Base-by-base conservation (phyloP, 306 rosid genomes). In the Castanea mollissima region DNA sequence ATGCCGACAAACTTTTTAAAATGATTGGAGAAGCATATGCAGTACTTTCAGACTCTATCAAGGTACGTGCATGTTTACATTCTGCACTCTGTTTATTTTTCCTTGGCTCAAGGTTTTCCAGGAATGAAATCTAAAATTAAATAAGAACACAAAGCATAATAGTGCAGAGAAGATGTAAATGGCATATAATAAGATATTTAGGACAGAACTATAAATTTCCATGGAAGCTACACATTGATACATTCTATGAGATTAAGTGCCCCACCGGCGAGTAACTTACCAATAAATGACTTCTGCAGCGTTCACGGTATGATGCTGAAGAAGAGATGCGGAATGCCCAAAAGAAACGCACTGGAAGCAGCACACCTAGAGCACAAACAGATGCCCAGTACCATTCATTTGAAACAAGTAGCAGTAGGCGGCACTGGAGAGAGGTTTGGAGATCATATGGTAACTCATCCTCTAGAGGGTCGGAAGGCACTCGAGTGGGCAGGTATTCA, bases 1-100 rank as follows among this genome's bases (percentile, higher is more conserved):
- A 94, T 83, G 91, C 94, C 18, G 98, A 93, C 75, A 86, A 85
- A 81, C 94, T 91, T 71, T 93, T 93, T 83, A 91, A 93, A 89
- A 93, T 93, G 78, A 89, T 93, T 77, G 97, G 92, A 64, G 98
- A 93, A 84, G 97, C 98, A 57, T 93, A 93, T 85, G 93, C 98
- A 25, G 85, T 93, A 25, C 87, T 93, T 77, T 91, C 97, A 41
- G 98, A 93, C 76, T 85, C 97, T 60, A 80, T 85, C 76, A 93
- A 93, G 98, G 97, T 94, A 35, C 16, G n/a, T 68, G 27, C 72
- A 57, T 54, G 41, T 20, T 23, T 35, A 14, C 19, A 58, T 59
- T 23, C 41, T 55, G 49, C 35, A 38, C 29, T 21, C 56, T 54
- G 9, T 21, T 27, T 52, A 51, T 29, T n/a, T 65, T 34, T 74